Evolutionary conservation across 108 stramenopile species (phyloP).

Genomic region (Epithemia pelagica): DNA sequence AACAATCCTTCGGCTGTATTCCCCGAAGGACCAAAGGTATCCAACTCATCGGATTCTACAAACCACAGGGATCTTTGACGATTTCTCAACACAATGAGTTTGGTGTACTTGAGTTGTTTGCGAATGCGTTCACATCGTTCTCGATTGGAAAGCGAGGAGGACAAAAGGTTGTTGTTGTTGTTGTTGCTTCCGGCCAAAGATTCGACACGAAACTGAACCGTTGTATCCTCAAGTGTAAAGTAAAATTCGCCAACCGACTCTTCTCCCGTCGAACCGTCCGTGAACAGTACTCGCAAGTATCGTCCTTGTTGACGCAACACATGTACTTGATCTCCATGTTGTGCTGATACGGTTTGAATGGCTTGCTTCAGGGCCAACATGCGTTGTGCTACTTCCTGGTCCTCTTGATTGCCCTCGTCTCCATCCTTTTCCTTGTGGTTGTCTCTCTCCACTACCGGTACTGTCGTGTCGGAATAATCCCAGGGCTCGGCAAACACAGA

Average conservation of each 20-base stretch:
- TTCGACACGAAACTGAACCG: constrained; percentile 74
- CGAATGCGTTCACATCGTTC: constrained; percentile 67
- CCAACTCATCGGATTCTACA: constrained; percentile 65
- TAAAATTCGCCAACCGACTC: constrained; percentile 74
- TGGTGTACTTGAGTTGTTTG: constrained; percentile 60
- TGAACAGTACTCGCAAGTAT: constrained; percentile 59
- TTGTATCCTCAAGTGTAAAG: constrained; percentile 75
- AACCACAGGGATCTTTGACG: constrained; percentile 64
- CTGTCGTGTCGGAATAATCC: constrained; percentile 18
- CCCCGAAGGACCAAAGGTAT: constrained; percentile 62
- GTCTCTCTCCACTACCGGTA: neutral
- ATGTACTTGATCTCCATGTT: constrained; percentile 43
- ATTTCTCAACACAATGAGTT: constrained; percentile 73
- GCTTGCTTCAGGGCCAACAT: constrained; percentile 49
- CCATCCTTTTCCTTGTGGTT: no score
- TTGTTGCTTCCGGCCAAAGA: constrained; percentile 2
- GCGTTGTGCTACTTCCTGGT: constrained; percentile 39
- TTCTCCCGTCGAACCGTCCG: constrained; percentile 52
- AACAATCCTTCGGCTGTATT: no score
- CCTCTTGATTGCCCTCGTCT: constrained; percentile 5
- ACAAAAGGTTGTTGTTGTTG: neutral
- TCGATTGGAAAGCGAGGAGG: constrained; percentile 39
- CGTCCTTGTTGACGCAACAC: constrained; percentile 43
- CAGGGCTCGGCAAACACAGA: constrained; percentile 63
- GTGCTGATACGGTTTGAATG: constrained; percentile 26